Evolutionary conservation across 441 rosid genomes (phyloP).

Genomic region (Gossypium aridum): DNA sequence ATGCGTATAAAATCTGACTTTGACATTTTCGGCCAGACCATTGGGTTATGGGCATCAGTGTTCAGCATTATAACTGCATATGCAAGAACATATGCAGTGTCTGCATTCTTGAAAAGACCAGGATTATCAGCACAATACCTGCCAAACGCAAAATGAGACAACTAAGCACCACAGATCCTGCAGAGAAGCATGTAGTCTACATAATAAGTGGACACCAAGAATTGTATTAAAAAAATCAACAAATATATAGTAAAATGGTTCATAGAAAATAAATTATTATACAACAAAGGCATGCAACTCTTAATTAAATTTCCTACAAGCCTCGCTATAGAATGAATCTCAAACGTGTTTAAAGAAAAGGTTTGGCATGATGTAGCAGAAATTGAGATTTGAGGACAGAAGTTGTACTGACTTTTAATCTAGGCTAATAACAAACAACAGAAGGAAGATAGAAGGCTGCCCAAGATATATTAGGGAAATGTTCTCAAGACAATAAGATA

Average conservation of each 20-base stretch:
- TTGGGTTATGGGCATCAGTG: slow-evolving; percentile 96
- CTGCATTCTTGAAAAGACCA: slow-evolving; percentile 93
- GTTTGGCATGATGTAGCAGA: neutral
- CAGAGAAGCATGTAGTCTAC: slow-evolving; percentile 5
- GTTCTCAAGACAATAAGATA: neutral
- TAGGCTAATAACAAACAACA: slow-evolving; percentile 3
- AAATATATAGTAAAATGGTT: neutral
- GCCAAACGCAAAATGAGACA: slow-evolving; percentile 35
- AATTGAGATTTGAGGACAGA: neutral
- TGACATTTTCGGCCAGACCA: slow-evolving; percentile 99
- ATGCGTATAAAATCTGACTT: slow-evolving; percentile 89
- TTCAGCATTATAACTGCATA: slow-evolving; percentile 98
- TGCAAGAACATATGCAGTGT: slow-evolving; percentile 99
- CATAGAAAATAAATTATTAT: neutral
- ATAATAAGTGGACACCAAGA: neutral
- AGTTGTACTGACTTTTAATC: neutral
- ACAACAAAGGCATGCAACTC: neutral
- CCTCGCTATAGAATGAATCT: neutral
- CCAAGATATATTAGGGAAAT: neutral
- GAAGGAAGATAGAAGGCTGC: neutral
- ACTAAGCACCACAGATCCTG: slow-evolving; percentile 7
- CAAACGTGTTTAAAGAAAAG: neutral
- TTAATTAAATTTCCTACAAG: slow-evolving; percentile 3
- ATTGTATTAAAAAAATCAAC: neutral
- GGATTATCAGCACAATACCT: slow-evolving; percentile 99